Evolutionary conservation across 2,329 filamentous ascomycete species (phyloP).

Genomic region (Trichoderma semiorbis): DNA sequence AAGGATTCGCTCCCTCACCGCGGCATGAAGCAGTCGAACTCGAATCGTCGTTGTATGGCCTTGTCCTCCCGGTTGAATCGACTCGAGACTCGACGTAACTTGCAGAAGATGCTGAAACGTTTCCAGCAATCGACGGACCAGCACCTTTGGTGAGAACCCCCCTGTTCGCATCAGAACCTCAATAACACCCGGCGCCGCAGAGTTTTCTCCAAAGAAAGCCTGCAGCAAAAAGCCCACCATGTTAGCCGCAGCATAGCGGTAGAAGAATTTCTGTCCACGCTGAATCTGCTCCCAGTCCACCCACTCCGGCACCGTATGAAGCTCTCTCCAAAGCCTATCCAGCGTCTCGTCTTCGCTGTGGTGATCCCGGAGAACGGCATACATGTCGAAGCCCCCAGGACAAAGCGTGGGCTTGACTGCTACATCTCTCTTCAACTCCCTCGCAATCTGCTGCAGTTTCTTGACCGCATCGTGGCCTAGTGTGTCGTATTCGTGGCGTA

Average conservation of each 20-base stretch:
- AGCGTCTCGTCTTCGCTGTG: slow-evolving; percentile 29
- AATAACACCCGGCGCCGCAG: slow-evolving; percentile 55
- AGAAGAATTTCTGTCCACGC: slow-evolving; percentile 61
- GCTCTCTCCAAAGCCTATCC: slow-evolving; percentile 51
- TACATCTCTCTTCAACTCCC: slow-evolving; percentile 13
- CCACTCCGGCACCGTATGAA: slow-evolving; percentile 60
- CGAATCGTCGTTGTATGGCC: slow-evolving; percentile 60
- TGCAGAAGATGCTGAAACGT: slow-evolving; percentile 47
- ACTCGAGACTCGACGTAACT: slow-evolving; percentile 55
- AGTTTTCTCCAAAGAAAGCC: slow-evolving; percentile 36
- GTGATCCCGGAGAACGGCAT: slow-evolving; percentile 12
- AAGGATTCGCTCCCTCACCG: slow-evolving; percentile 60
- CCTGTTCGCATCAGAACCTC: slow-evolving; percentile 65
- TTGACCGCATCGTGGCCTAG: slow-evolving; percentile 21
- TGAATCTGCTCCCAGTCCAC: slow-evolving; percentile 65
- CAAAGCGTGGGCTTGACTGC: background rate
- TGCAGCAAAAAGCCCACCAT: slow-evolving; percentile 47
- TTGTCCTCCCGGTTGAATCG: slow-evolving; percentile 58
- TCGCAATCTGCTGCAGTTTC: slow-evolving; percentile 19
- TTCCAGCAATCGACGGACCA: slow-evolving; percentile 54
- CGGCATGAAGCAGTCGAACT: slow-evolving; percentile 63
- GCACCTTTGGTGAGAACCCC: slow-evolving; percentile 60
- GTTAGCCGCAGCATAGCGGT: slow-evolving; percentile 60
- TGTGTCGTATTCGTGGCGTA: slow-evolving; percentile 23
- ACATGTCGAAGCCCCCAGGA: slow-evolving; percentile 3